Conservation (phyloP, 306 rosid species). For the Trifolium repens region DNA sequence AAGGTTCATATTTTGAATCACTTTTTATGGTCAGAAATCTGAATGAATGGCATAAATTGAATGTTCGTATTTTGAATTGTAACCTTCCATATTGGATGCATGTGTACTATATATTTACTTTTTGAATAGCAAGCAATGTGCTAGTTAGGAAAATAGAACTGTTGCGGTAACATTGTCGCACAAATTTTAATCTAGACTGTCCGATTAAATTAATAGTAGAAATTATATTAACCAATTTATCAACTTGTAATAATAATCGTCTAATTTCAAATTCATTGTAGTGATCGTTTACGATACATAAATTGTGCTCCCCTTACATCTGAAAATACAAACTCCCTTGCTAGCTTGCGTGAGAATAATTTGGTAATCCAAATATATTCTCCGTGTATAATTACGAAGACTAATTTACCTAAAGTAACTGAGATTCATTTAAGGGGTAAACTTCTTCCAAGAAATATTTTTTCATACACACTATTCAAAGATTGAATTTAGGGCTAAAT, state of each 20-base stretch:
- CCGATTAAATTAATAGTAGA: not conserved
- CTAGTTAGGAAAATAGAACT: not conserved
- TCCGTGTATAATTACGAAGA: too few species aligned
- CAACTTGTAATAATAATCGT: not conserved
- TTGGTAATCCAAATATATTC: too few species aligned
- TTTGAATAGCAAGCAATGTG: slow-evolving; percentile 34
- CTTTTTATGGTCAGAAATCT: slow-evolving; percentile 38
- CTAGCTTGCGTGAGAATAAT: slow-evolving; percentile 19
- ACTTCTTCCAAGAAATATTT: too few species aligned
- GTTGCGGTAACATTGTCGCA: not conserved
- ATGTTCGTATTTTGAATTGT: slow-evolving; percentile 37
- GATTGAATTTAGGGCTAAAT: too few species aligned
- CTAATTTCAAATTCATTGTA: not conserved
- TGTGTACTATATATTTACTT: slow-evolving; percentile 42
- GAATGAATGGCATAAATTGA: slow-evolving; percentile 47
- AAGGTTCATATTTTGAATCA: slow-evolving; percentile 35
- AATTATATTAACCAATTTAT: not conserved
- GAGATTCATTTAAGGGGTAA: too few species aligned
- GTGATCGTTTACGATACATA: too few species aligned
- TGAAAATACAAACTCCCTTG: not conserved
- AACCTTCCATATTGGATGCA: slow-evolving; percentile 46
- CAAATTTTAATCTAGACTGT: not conserved
- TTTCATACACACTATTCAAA: too few species aligned
- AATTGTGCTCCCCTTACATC: too few species aligned
- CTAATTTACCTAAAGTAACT: too few species aligned